Conservation (phyloP, 202 grass and related monocot genomes). For the Panicum hallii region DNA sequence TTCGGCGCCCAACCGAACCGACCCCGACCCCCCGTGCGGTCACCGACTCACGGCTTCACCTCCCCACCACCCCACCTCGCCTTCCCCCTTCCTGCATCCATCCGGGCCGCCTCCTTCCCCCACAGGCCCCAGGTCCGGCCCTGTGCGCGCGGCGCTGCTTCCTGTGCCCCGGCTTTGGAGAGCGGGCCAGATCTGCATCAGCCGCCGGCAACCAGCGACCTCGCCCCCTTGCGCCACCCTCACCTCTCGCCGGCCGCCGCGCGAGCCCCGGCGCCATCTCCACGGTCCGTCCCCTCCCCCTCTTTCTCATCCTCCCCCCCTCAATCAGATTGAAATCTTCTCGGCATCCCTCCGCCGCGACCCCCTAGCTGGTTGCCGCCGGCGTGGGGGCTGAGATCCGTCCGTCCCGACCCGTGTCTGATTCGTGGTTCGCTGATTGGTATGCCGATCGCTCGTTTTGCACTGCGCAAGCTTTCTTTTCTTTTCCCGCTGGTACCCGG, state of each 20-base stretch:
- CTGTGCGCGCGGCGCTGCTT: neutral
- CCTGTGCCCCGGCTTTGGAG: neutral
- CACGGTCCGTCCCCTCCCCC: neutral
- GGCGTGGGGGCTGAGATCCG: constrained; percentile 10
- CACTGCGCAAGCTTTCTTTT: neutral
- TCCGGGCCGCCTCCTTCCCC: neutral
- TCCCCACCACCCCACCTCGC: neutral
- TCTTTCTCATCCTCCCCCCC: neutral
- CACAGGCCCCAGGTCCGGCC: neutral
- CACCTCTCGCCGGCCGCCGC: constrained; percentile 17
- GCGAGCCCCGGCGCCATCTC: constrained; percentile 3
- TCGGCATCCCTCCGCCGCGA: neutral
- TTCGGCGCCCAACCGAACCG: constrained; percentile 45
- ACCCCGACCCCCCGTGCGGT: neutral
- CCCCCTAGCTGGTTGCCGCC: neutral
- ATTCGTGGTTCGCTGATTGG: neutral
- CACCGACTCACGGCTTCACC: constrained; percentile 5
- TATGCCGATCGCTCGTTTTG: neutral
- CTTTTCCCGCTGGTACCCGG: neutral
- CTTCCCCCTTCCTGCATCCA: neutral
- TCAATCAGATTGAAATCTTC: constrained; percentile 35
- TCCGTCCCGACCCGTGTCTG: neutral
- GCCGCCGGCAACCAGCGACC: neutral
- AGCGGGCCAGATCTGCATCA: neutral
- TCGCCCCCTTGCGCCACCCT: neutral